A percentile compares a stretch with the other conserved stretches of the same genome.
Conservation (phyloP, 306 rosid species). For the Rubus idaeus region DNA sequence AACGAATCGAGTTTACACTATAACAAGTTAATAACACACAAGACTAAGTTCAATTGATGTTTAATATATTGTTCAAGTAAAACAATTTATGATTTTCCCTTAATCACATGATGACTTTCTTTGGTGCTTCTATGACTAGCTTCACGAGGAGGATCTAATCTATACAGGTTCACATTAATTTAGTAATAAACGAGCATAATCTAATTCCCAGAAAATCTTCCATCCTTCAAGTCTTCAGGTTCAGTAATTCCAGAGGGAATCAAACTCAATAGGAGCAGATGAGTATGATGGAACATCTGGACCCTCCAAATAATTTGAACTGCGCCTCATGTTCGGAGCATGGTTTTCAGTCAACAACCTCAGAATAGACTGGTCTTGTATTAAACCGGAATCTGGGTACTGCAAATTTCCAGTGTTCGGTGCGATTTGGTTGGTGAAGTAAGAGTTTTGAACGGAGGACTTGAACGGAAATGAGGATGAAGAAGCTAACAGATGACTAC, state of each 20-base stretch:
- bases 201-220: conserved; percentile 5
- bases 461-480: conserved; percentile 24
- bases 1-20: conserved; percentile 9
- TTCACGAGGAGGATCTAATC: background rate
- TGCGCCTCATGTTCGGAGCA: conserved; percentile 19
- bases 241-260: conserved; percentile 56
- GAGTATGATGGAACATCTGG: conserved; percentile 49
- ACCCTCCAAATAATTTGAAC: conserved; percentile 21
- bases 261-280: conserved; percentile 43
- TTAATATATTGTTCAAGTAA: conserved; percentile 24
- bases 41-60: conserved; percentile 8
- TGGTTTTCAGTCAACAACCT: conserved; percentile 46
- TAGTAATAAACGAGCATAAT: background rate
- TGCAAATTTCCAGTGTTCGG: conserved; percentile 29
- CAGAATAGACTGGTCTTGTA: conserved; percentile 41
- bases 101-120: background rate
- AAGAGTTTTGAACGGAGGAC: background rate
- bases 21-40: background rate
- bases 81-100: background rate
- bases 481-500: conserved; percentile 22
- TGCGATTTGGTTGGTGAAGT: conserved; percentile 14
- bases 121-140: background rate
- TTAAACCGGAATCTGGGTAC: conserved; percentile 18
- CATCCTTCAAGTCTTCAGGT: background rate
- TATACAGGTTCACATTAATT: conserved; percentile 4